Evolutionary conservation across 805 yeast species (phyloP).

Genomic region (Spathaspora hagerdaliae): DNA sequence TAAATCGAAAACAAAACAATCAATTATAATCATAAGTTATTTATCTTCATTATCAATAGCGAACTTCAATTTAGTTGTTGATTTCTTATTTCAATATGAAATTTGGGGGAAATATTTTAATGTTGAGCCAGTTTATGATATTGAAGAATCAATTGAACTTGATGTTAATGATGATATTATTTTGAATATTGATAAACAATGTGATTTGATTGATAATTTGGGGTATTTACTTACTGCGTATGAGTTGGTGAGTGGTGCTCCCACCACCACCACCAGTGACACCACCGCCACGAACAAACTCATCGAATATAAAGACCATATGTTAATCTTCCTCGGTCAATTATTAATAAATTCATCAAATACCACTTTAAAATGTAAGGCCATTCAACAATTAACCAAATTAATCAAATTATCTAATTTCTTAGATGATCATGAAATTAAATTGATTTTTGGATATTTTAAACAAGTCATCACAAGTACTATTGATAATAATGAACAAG

Average conservation of each 20-base stretch:
- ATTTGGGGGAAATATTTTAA: slow-evolving; percentile 40
- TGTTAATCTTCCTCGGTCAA: slow-evolving; percentile 65
- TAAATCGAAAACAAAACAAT: slow-evolving; percentile 56
- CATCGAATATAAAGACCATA: slow-evolving; percentile 54
- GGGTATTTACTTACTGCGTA: slow-evolving; percentile 51
- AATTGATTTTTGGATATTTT: slow-evolving; percentile 60
- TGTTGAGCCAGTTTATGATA: slow-evolving; percentile 13
- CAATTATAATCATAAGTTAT: slow-evolving; percentile 56
- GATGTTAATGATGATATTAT: slow-evolving; percentile 20
- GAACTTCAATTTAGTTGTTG: slow-evolving; percentile 47
- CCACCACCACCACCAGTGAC: neutral
- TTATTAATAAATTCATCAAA: slow-evolving; percentile 64
- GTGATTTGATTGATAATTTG: slow-evolving; percentile 55
- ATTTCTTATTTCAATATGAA: slow-evolving; percentile 27
- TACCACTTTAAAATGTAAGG: slow-evolving; percentile 61
- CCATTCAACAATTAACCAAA: slow-evolving; percentile 61
- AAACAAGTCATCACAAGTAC: slow-evolving; percentile 47
- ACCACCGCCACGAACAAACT: slow-evolving; percentile 29
- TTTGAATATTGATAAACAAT: slow-evolving; percentile 52
- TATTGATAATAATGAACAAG: slow-evolving; percentile 39
- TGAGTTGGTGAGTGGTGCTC: slow-evolving; percentile 23
- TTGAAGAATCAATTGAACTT: slow-evolving; percentile 11
- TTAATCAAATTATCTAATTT: slow-evolving; percentile 48
- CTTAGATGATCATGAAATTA: slow-evolving; percentile 51
- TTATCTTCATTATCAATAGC: slow-evolving; percentile 45